Conservation (phyloP, 1,284 basidiomycete genomes). For the Termitomyces sp. region DNA sequence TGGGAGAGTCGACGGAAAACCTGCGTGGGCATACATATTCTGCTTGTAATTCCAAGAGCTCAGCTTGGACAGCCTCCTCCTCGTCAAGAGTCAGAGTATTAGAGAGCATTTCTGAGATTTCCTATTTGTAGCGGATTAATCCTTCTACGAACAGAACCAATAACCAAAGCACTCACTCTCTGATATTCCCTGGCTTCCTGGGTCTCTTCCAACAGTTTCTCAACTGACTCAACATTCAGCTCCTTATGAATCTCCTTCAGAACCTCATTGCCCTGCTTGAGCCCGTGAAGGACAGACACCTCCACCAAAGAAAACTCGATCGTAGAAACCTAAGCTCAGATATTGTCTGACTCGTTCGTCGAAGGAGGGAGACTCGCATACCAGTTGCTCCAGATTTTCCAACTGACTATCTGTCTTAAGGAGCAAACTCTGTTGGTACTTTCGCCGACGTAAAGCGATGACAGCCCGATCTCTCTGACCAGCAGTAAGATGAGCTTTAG, state of each 20-base stretch:
- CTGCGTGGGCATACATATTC: conserved; percentile 44
- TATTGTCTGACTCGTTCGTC: not conserved
- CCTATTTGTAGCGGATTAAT: conserved; percentile 42
- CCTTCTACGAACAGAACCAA: conserved; percentile 1
- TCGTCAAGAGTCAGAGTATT: conserved; percentile 84
- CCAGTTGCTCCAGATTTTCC: conserved; percentile 86
- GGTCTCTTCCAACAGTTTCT: conserved; percentile 88
- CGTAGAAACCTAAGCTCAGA: conserved; percentile 68
- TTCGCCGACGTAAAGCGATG: conserved; percentile 81
- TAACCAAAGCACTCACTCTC: conserved; percentile 45
- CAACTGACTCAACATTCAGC: conserved; percentile 89
- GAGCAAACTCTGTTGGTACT: conserved; percentile 90
- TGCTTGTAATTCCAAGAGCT: conserved; percentile 66
- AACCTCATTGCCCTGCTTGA: conserved; percentile 91
- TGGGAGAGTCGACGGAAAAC: not conserved
- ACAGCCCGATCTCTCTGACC: conserved; percentile 87
- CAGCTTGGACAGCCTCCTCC: conserved; percentile 87
- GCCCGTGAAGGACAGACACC: conserved; percentile 86
- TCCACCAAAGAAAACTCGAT: conserved; percentile 97
- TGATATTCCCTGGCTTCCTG: conserved; percentile 92
- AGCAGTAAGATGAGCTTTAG: conserved; percentile 72
- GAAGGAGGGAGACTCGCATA: conserved; percentile 35
- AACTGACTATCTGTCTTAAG: conserved; percentile 88
- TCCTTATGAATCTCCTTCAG: conserved; percentile 92
- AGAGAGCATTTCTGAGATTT: conserved; percentile 86